Evolutionary conservation across 2,329 filamentous ascomycete species (phyloP).

Genomic region (Pochonia chlamydosporia): DNA sequence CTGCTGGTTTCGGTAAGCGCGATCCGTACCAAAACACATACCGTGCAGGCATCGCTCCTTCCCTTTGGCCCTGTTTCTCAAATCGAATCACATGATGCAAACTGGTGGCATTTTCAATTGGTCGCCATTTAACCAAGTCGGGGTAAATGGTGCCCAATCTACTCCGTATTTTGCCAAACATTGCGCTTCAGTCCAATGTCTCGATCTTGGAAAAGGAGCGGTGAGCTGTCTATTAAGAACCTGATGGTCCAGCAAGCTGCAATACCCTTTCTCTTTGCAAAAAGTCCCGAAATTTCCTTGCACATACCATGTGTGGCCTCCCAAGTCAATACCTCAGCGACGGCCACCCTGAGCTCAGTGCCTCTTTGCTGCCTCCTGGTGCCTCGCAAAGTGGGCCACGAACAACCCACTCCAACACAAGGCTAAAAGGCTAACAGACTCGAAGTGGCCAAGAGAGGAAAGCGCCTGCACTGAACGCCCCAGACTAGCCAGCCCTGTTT

Average conservation of each 20-base stretch:
- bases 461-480: background rate
- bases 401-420: too few species aligned
- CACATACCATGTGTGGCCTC: too few species aligned
- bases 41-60: too few species aligned
- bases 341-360: background rate
- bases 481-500: conserved; percentile 1
- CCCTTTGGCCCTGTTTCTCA: background rate
- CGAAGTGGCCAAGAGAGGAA: background rate
- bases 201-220: too few species aligned
- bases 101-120: background rate
- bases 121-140: background rate
- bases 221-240: too few species aligned
- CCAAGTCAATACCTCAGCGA: background rate
- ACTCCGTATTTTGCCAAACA: background rate
- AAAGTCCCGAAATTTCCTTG: too few species aligned
- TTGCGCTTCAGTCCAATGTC: background rate
- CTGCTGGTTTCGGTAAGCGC: background rate
- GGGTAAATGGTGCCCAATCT: background rate
- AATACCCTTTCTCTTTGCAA: too few species aligned
- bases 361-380: too few species aligned
- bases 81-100: background rate
- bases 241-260: too few species aligned
- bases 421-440: background rate
- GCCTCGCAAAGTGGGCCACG: background rate
- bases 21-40: background rate